Evolutionary conservation across 768 basidiomycete genomes (phyloP).

Genomic region (Suillus occidentalis): DNA sequence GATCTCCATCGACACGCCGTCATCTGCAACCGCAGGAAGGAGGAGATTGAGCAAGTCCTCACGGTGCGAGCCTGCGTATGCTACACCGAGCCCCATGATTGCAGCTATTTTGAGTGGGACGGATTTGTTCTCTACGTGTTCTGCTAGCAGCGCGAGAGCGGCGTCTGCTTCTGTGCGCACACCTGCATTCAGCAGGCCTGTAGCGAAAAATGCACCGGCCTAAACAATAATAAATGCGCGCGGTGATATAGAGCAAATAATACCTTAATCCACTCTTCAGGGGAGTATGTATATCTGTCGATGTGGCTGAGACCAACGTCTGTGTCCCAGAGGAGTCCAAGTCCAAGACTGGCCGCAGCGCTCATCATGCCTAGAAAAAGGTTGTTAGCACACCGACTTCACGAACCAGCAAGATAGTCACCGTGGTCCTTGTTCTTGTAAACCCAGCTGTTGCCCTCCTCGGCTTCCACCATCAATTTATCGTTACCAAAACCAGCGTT

Average conservation of each 20-base stretch:
- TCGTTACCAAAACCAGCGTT: constrained; percentile 96
- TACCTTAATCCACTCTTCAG: constrained; percentile 95
- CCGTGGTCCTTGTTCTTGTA: constrained; percentile 99
- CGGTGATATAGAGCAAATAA: not conserved
- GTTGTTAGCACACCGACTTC: not conserved
- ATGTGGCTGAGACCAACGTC: constrained; percentile 92
- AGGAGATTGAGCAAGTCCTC: constrained; percentile 79
- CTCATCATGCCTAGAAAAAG: constrained; percentile 81
- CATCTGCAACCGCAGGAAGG: constrained; percentile 82
- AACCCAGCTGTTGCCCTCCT: constrained; percentile 97
- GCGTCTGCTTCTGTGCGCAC: constrained; percentile 93
- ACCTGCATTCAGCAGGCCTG: constrained; percentile 86
- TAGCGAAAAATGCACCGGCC: constrained; percentile 94
- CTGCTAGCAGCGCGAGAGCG: constrained; percentile 85
- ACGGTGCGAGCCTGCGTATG: constrained; percentile 92
- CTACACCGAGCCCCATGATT: constrained; percentile 90
- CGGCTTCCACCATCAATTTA: constrained; percentile 95
- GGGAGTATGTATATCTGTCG: constrained; percentile 96
- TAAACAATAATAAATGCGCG: constrained; percentile 22
- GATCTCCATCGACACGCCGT: constrained; percentile 84
- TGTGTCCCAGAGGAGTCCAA: constrained; percentile 94
- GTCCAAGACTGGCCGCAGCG: constrained; percentile 90
- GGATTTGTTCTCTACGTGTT: constrained; percentile 87
- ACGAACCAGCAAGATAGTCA: constrained; percentile 28
- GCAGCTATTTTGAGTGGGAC: constrained; percentile 82